phyloP scores from a whole-genome alignment of 1,284 basidiomycete species.

The Rhodotorula sp. region DNA sequence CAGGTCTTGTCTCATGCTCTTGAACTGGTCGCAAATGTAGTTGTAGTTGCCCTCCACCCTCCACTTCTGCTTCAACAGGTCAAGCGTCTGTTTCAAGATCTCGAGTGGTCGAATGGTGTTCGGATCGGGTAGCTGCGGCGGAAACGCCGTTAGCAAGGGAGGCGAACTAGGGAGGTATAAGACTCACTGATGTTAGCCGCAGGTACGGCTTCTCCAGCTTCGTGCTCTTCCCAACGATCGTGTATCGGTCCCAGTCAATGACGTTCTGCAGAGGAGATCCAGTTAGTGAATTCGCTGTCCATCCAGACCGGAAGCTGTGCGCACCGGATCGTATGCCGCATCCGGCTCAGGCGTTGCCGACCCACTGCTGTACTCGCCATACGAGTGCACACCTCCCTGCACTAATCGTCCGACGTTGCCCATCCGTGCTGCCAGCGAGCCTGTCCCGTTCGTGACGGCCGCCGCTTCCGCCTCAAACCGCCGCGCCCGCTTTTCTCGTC shows the following conservation, averaged over 20 bases:
- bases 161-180: background rate
- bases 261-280: constrained; percentile 66
- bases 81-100: constrained; percentile 79
- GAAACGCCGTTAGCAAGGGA: no score
- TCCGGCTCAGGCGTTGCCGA: constrained; percentile 40
- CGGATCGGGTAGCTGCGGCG: constrained; percentile 80
- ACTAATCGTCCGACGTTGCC: constrained; percentile 16
- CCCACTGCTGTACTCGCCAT: constrained; percentile 18
- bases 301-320: constrained; percentile 27
- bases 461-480: constrained; percentile 24
- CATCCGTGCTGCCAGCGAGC: background rate
- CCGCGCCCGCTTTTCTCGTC: constrained; percentile 38
- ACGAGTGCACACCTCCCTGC: constrained; percentile 28
- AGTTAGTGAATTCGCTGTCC: background rate
- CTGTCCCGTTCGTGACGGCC: background rate
- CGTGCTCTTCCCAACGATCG: constrained; percentile 86
- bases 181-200: constrained; percentile 80
- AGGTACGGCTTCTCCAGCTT: constrained; percentile 95
- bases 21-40: constrained; percentile 98
- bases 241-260: constrained; percentile 92
- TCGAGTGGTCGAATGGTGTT: constrained; percentile 87
- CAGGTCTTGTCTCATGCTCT: constrained; percentile 93
- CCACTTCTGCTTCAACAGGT: constrained; percentile 87
- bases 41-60: constrained; percentile 76
- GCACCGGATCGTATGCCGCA: constrained; percentile 53